A percentile compares a stretch with the other conserved stretches of the same genome.
These are phyloP conservation scores for Dendrobium huoshanense DNA, from an alignment of 106 monocot genomes.

Conservation along the genomic window DNA sequence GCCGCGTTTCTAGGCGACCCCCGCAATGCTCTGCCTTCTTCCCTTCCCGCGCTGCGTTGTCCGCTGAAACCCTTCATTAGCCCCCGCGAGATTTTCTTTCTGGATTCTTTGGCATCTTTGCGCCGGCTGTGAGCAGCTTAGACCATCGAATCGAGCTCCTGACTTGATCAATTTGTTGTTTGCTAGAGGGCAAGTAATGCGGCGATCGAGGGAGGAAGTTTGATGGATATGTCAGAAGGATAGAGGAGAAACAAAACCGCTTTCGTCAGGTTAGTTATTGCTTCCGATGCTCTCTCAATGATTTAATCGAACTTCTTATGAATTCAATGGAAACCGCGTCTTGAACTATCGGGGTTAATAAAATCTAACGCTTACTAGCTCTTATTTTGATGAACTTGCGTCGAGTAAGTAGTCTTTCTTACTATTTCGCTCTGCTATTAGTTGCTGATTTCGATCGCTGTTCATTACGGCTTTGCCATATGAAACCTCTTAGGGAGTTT, in stretches of 20 bases:
- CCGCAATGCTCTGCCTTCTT: background rate
- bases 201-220: background rate
- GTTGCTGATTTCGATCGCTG: no score
- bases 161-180: background rate
- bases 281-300: background rate
- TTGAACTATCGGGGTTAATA: no score
- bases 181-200: background rate
- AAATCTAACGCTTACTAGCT: no score
- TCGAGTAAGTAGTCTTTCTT: no score
- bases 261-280: background rate
- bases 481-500: no score
- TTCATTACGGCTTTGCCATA: no score
- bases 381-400: no score
- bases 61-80: background rate
- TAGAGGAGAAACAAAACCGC: background rate
- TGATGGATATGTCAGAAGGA: background rate
- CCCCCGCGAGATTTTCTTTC: background rate
- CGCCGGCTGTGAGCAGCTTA: background rate
- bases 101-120: background rate
- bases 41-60: background rate
- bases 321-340: no score
- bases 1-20: background rate
- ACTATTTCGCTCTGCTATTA: no score
- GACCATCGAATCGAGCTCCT: background rate
- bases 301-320: no score